phyloP scores from a whole-genome alignment of 2,329 filamentous ascomycete species.

The Sporothrix curviconia region DNA sequence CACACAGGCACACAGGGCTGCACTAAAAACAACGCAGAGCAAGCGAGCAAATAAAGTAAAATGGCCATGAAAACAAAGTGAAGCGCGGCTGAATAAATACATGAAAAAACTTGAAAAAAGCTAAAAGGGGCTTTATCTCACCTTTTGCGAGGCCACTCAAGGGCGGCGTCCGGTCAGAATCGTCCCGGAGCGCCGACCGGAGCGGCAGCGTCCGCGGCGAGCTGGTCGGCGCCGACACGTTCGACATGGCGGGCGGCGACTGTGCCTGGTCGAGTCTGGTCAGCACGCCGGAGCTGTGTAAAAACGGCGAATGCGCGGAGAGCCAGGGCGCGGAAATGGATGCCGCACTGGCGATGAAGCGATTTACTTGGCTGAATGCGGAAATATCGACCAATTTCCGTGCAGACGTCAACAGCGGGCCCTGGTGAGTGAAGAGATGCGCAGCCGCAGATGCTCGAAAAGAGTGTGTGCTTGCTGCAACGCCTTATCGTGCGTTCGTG shows the following conservation, averaged over 20 bases:
- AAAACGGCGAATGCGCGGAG: neutral
- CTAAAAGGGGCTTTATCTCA: constrained; percentile 6
- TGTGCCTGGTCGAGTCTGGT: neutral
- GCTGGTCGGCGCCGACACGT: constrained; percentile 3
- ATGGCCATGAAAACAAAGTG: neutral
- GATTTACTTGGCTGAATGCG: neutral
- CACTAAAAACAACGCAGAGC: neutral
- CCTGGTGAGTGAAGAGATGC: neutral
- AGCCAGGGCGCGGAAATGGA: neutral
- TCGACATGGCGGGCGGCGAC: constrained; percentile 11
- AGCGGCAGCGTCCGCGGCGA: constrained; percentile 26
- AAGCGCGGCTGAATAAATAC: no score
- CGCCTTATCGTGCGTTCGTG: neutral
- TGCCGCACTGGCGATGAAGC: neutral
- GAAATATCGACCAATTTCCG: no score
- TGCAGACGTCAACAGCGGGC: neutral
- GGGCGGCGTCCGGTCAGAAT: constrained; percentile 19
- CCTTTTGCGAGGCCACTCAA: constrained; percentile 17
- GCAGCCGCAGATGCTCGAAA: neutral
- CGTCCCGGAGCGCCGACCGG: constrained; percentile 33
- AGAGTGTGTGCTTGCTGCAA: neutral
- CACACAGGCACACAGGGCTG: no score
- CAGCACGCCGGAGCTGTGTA: neutral
- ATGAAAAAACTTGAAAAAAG: neutral
- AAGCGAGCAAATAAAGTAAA: neutral